phyloP scores from a whole-genome alignment of 129 eudicot species.

The Artemisia argyi region DNA sequence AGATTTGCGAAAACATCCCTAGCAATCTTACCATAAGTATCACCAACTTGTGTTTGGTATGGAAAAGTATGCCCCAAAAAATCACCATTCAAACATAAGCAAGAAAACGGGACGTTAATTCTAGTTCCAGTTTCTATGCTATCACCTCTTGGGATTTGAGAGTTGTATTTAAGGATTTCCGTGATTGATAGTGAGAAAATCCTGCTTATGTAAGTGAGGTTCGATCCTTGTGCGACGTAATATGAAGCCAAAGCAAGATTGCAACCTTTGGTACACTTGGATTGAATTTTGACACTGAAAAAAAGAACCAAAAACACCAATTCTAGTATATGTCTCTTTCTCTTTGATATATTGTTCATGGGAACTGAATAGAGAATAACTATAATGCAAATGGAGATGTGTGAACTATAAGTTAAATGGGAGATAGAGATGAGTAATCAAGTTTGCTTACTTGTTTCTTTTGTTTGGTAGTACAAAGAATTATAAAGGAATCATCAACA shows the following conservation, averaged over 20 bases:
- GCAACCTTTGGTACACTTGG: constrained; percentile 64
- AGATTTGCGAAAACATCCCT: constrained; percentile 49
- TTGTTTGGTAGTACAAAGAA: constrained; percentile 39
- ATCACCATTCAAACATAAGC: constrained; percentile 64
- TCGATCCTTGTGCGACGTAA: constrained; percentile 50
- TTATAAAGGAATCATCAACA: constrained; percentile 33
- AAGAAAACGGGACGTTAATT: constrained; percentile 64
- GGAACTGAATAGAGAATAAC: constrained; percentile 8
- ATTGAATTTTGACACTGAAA: constrained; percentile 36
- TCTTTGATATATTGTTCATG: constrained; percentile 43
- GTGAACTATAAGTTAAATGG: constrained; percentile 3
- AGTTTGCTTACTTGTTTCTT: constrained; percentile 24
- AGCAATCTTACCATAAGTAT: constrained; percentile 59
- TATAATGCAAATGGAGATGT: constrained; percentile 7
- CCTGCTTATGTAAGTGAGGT: constrained; percentile 60
- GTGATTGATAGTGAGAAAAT: constrained; percentile 36
- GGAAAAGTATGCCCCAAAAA: constrained; percentile 64
- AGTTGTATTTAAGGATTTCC: constrained; percentile 48
- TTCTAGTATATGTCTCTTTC: constrained; percentile 17
- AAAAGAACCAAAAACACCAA: constrained; percentile 24
- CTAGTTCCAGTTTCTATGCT: constrained; percentile 46
- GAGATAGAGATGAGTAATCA: not conserved
- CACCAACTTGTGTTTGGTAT: constrained; percentile 45
- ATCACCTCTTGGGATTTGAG: constrained; percentile 33
- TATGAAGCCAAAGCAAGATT: constrained; percentile 81